A percentile compares a stretch with the other conserved stretches of the same genome.
phyloP scores from a whole-genome alignment of 768 basidiomycete genomes.

The Boletus speciosus region DNA sequence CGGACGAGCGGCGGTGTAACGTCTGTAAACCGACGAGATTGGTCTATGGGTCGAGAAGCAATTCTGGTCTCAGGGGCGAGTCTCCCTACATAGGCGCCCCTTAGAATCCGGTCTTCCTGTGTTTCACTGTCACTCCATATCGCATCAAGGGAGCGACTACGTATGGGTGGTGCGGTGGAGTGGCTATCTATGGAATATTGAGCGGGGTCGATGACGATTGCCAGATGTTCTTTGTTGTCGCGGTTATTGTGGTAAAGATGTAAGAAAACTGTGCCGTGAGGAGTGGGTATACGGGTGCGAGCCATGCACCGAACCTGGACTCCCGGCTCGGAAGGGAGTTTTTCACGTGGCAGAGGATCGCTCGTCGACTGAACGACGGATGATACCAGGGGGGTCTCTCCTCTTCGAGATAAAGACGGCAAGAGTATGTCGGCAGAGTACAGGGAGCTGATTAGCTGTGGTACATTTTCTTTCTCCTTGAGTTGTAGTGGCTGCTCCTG shows the following conservation, averaged over 20 bases:
- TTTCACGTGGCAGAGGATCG: background rate
- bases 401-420: constrained; percentile 35
- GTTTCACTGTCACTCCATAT: constrained; percentile 85
- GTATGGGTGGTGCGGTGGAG: constrained; percentile 54
- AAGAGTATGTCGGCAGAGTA: constrained; percentile 35
- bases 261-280: constrained; percentile 88
- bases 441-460: constrained; percentile 11
- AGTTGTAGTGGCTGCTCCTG: constrained; percentile 29
- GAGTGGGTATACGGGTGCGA: constrained; percentile 94
- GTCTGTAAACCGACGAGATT: constrained; percentile 16
- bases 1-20: constrained; percentile 81
- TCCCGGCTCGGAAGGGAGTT: background rate
- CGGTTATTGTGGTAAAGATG: constrained; percentile 93
- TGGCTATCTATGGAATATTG: constrained; percentile 59
- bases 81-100: constrained; percentile 91
- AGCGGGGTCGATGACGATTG: constrained; percentile 88
- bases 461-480: constrained; percentile 50
- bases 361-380: constrained; percentile 22
- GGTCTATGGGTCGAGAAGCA: constrained; percentile 37
- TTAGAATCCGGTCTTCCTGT: constrained; percentile 86
- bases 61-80: constrained; percentile 55
- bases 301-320: constrained; percentile 91
- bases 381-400: constrained; percentile 33
- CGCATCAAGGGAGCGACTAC: constrained; percentile 77
- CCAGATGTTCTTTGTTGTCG: constrained; percentile 93